A percentile compares a stretch with the other conserved stretches of the same genome.
These are phyloP conservation scores for Dothistroma septosporum DNA, from an alignment of 2,329 filamentous ascomycete species.

Conservation along the genomic window DNA sequence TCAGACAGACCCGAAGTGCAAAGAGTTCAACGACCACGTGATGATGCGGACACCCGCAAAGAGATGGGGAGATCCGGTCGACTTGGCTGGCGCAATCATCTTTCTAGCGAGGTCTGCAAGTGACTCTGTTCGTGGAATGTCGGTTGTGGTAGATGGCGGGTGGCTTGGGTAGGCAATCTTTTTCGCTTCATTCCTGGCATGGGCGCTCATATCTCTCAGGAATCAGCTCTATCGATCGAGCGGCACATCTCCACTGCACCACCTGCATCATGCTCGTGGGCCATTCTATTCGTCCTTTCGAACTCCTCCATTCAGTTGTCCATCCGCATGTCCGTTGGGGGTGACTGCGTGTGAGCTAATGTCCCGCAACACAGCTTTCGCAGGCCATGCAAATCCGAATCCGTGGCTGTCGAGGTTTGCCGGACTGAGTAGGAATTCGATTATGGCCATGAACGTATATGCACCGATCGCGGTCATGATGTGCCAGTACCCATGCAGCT, in stretches of 20 bases:
- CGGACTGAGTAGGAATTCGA: conserved; percentile 24
- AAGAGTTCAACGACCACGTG: conserved; percentile 63
- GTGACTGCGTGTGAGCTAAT: conserved; percentile 2
- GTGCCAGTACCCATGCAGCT: conserved; percentile 72
- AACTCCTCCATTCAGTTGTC: background rate
- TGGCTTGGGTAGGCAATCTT: conserved; percentile 36
- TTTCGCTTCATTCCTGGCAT: background rate
- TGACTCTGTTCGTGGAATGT: conserved; percentile 74
- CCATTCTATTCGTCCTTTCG: background rate
- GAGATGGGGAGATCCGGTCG: conserved; percentile 75
- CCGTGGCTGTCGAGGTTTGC: conserved; percentile 16
- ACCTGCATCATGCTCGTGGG: background rate
- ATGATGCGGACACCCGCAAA: conserved; percentile 75
- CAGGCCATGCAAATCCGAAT: conserved; percentile 26
- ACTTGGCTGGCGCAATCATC: conserved; percentile 77
- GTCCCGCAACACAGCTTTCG: conserved; percentile 16
- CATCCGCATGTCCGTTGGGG: background rate
- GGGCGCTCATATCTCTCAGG: background rate
- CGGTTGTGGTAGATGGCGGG: conserved; percentile 78
- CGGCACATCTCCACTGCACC: background rate
- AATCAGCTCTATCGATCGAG: conserved; percentile 1
- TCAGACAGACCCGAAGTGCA: conserved; percentile 24
- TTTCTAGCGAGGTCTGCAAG: conserved; percentile 71
- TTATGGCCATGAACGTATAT: conserved; percentile 27
- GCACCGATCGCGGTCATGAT: conserved; percentile 59